Evolutionary conservation across 1,139 yeast genomes (phyloP).

Genomic region (Candida labiduridarum): DNA sequence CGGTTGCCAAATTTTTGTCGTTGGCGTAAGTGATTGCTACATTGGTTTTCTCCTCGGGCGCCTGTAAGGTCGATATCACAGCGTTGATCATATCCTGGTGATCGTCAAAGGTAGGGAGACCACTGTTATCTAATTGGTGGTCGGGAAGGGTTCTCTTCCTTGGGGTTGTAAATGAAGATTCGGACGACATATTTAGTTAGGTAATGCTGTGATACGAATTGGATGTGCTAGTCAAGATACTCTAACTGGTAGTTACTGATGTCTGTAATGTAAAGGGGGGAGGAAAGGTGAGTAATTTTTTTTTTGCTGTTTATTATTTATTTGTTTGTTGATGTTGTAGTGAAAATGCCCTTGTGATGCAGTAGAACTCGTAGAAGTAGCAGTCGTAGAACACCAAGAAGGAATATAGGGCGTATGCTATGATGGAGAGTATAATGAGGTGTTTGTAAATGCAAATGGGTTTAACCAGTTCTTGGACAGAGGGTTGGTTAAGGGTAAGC

Average conservation of each 20-base stretch:
- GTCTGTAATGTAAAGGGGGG: no score
- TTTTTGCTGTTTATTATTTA: background rate
- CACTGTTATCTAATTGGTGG: conserved; percentile 21
- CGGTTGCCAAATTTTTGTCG: conserved; percentile 74
- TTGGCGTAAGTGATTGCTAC: conserved; percentile 58
- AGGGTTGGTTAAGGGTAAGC: background rate
- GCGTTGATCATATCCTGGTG: conserved; percentile 56
- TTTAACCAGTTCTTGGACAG: background rate
- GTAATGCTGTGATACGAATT: background rate
- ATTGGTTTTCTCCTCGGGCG: conserved; percentile 53
- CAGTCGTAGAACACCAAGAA: background rate
- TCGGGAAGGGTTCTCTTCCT: conserved; percentile 32
- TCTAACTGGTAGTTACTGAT: background rate
- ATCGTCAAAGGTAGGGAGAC: conserved; percentile 43
- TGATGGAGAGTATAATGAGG: background rate
- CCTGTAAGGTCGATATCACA: conserved; percentile 49
- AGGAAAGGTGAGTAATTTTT: background rate
- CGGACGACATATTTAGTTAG: conserved; percentile 3
- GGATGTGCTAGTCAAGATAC: background rate
- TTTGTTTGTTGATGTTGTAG: background rate
- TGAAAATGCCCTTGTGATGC: background rate
- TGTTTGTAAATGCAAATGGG: no score
- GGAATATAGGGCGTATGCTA: background rate
- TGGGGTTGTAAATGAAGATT: conserved; percentile 25
- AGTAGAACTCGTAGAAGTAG: background rate